Evolutionary conservation across 2,329 filamentous ascomycete genomes (phyloP), one percentile per base, ranked within the genome.

Genomic region (Colletotrichum echinochloae): DNA sequence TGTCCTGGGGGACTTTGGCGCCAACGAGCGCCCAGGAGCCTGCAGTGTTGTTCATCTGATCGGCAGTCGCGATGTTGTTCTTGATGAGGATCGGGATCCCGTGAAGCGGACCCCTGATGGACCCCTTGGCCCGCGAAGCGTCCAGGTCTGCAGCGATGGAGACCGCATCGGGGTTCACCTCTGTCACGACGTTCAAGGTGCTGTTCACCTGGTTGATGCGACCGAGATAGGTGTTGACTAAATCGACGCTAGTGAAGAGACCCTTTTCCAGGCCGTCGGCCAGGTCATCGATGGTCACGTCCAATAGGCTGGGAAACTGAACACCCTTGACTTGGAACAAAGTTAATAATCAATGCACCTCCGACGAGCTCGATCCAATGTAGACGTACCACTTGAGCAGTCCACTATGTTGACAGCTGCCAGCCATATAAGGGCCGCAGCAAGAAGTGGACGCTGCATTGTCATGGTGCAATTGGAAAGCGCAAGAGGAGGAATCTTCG

Each of bases 81-180:
- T 92, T 91, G 79, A 91, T 84, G 4, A 91, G 79, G 51, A 92
- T 86, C 0, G 90, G 90, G 2, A 92, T 84, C 1, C 90, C 90
- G 76, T 91, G 88, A 0, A 91, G 79, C 0, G 88, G 87, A 0
- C 79, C 79, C n/a, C 75, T 67, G 18, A 77, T 48, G 2, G 65
- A 66, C 11, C 78, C 78, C 1, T 68, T 63, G 0, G 73, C 73
- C 4, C 80, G 75, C 69, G 81, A 77, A 5, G 55, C 65, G 49
- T 83, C 81, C 4, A 82, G 74, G 6, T 65, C 48, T 1, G 69
- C 60, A 18, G 81, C 81, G 26, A 79, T 78, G 9, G 62, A 48
- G 6, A 79, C 65, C 8, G 81, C 81, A 71, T 81, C 79, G 1
- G 78, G 77, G 61, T 82, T 81, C 26, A 79, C 65, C 73, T 83